Evolutionary conservation across 345 rosid genomes (phyloP).

Genomic region (Euphorbia tirucalli): DNA sequence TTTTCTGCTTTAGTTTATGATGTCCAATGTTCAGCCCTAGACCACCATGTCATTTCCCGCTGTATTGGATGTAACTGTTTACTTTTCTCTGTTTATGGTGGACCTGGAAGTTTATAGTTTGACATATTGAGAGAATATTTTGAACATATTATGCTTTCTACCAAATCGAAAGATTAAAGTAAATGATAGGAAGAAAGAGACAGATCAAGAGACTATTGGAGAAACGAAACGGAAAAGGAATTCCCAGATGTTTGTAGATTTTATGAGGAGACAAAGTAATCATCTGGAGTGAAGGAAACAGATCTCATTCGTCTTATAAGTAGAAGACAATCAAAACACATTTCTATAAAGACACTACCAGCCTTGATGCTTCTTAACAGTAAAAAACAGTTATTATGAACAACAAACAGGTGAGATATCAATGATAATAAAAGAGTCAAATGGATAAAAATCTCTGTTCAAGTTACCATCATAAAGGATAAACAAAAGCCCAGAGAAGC

Average conservation of each 20-base stretch:
- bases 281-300: neutral
- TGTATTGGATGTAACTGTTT: slow-evolving; percentile 35
- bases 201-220: neutral
- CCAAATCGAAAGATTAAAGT: neutral
- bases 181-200: neutral
- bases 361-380: neutral
- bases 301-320: slow-evolving; percentile 1
- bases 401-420: neutral
- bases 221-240: slow-evolving; percentile 1
- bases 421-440: neutral
- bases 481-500: neutral
- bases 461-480: neutral
- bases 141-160: neutral
- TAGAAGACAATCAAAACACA: neutral
- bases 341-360: neutral
- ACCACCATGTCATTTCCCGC: slow-evolving; percentile 23
- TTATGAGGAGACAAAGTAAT: neutral
- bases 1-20: slow-evolving; percentile 1
- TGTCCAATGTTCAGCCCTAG: slow-evolving; percentile 14
- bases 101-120: slow-evolving; percentile 21
- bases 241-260: neutral
- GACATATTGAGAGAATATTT: slow-evolving; percentile 7
- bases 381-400: too few species aligned
- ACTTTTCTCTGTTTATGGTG: slow-evolving; percentile 33
- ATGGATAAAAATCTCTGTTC: neutral